A percentile compares a stretch with the other conserved stretches of the same genome.
Evolutionary conservation across 2,329 filamentous ascomycete species (phyloP).

Genomic region (Drechslerella coelobrocha): DNA sequence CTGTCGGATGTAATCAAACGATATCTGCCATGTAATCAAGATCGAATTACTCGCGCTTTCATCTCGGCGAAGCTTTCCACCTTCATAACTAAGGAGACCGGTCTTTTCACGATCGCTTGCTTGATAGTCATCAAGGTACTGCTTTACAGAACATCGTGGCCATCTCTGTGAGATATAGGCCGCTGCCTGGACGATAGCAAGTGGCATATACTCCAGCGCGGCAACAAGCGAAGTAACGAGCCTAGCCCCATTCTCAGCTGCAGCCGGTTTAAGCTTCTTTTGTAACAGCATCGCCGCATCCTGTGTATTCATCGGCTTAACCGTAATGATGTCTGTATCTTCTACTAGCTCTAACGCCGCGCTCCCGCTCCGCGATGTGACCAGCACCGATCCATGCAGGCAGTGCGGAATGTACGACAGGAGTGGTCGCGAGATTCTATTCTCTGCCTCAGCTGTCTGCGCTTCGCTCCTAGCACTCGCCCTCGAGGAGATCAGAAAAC

Average conservation of each 20-base stretch:
- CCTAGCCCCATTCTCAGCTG: neutral
- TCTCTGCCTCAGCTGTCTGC: neutral
- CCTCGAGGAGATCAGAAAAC: neutral
- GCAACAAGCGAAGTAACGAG: neutral
- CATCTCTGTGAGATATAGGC: neutral
- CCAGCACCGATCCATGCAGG: neutral
- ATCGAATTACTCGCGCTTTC: neutral
- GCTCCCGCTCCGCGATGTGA: neutral
- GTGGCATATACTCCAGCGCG: neutral
- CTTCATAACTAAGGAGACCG: neutral
- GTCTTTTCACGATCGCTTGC: neutral
- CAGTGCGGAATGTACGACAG: neutral
- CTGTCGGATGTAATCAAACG: slow-evolving; percentile 7
- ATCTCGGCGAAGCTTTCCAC: neutral
- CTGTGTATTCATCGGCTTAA: neutral
- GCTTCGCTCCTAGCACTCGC: neutral
- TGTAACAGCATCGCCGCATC: neutral
- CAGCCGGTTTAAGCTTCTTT: neutral
- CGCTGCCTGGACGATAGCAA: neutral
- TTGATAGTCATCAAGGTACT: neutral
- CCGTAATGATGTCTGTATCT: neutral
- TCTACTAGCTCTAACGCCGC: neutral
- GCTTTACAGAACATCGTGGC: neutral
- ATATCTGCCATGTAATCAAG: slow-evolving; percentile 19
- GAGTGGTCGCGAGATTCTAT: no score